phyloP scores from a whole-genome alignment of 495 filamentous ascomycete genomes.

The Penicillium coprophilum region DNA sequence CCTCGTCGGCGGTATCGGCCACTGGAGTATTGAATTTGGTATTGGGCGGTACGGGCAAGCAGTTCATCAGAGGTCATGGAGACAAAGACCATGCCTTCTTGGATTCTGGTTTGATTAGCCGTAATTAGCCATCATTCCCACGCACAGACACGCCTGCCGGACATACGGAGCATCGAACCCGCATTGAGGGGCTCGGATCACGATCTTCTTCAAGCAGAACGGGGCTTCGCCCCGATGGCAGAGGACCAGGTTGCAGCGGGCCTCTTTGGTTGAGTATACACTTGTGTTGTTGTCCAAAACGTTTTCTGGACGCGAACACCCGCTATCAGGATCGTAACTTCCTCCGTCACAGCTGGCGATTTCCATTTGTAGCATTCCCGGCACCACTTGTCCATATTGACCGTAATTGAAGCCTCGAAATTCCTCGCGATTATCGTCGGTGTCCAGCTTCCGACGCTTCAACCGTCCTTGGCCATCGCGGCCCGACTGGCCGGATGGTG shows the following conservation, averaged over 20 bases:
- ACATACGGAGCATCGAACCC: constrained; percentile 87
- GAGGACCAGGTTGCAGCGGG: constrained; percentile 80
- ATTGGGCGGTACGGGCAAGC: constrained; percentile 67
- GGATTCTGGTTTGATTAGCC: constrained; percentile 58
- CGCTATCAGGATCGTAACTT: constrained; percentile 56
- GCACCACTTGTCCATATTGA: constrained; percentile 77
- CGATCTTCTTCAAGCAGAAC: constrained; percentile 77
- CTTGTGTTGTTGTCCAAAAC: constrained; percentile 76
- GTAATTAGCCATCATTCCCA: constrained; percentile 3
- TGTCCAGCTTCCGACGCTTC: constrained; percentile 76
- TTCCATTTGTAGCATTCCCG: constrained; percentile 78
- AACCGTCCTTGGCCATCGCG: constrained; percentile 42
- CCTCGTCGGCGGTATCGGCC: constrained; percentile 27
- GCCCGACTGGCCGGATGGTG: constrained; percentile 32
- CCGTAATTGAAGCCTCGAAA: constrained; percentile 71
- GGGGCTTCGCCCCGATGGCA: constrained; percentile 73
- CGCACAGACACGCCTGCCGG: background rate
- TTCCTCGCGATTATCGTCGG: constrained; percentile 53
- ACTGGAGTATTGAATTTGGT: constrained; percentile 67
- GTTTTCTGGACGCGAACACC: constrained; percentile 71
- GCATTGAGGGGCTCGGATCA: constrained; percentile 81
- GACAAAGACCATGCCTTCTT: constrained; percentile 92
- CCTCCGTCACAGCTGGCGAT: constrained; percentile 89
- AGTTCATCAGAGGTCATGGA: constrained; percentile 80
- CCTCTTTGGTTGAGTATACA: constrained; percentile 86